Evolutionary conservation across 768 basidiomycete genomes (phyloP).

Genomic region (Lactarius vividus): DNA sequence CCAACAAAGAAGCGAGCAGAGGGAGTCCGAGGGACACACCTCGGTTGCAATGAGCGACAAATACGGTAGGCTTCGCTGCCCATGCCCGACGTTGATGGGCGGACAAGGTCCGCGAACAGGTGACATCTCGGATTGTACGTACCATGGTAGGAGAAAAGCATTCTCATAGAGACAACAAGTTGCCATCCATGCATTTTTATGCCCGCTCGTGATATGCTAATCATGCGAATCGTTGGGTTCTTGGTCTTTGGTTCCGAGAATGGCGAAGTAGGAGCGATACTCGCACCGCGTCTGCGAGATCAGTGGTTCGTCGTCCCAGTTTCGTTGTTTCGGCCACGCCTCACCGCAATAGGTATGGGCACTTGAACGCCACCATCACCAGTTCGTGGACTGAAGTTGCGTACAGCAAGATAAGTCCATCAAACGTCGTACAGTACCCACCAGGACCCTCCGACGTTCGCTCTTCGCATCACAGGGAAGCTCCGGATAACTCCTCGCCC

Average conservation of each 20-base stretch:
- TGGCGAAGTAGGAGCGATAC: neutral
- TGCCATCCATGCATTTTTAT: neutral
- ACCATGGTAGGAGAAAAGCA: neutral
- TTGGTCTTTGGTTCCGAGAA: constrained; percentile 1
- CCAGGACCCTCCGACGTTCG: constrained; percentile 1
- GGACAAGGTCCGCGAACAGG: neutral
- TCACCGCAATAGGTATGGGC: constrained; percentile 9
- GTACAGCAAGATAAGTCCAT: neutral
- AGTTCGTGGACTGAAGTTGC: neutral
- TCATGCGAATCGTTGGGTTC: neutral
- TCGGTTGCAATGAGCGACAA: neutral
- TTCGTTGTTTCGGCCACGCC: constrained; percentile 9
- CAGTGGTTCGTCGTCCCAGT: neutral
- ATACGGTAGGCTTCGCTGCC: neutral
- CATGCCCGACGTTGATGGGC: neutral
- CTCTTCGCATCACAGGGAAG: neutral
- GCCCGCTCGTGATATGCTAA: neutral
- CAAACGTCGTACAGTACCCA: neutral
- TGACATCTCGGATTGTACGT: neutral
- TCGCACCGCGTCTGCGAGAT: constrained; percentile 1
- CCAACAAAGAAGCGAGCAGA: neutral
- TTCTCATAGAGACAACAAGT: neutral
- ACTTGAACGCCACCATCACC: constrained; percentile 8
- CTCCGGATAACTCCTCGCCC: neutral
- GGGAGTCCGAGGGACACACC: no score